phyloP scores from a whole-genome alignment of 306 rosid genomes.

The Macrotyloma uniflorum region DNA sequence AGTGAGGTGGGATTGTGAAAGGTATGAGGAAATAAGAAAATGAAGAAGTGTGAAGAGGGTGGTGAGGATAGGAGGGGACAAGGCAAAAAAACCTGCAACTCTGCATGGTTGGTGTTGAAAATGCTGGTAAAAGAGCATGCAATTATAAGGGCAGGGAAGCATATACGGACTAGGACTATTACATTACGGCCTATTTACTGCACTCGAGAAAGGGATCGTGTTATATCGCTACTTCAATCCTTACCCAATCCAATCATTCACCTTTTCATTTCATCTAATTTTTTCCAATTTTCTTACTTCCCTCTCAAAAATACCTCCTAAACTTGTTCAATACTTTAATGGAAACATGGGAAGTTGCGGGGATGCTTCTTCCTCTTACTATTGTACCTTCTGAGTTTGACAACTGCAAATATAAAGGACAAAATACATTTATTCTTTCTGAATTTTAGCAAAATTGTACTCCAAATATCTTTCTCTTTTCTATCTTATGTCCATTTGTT shows the following conservation, averaged over 20 bases:
- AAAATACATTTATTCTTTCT: not conserved
- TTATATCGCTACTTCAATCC: not conserved
- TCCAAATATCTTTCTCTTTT: not conserved
- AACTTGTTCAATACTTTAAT: not conserved
- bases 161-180: slow-evolving; percentile 19
- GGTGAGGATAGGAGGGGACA: slow-evolving; percentile 40
- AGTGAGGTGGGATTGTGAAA: slow-evolving; percentile 26
- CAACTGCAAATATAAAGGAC: not conserved
- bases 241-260: slow-evolving; percentile 18
- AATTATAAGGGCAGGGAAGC: slow-evolving; percentile 26
- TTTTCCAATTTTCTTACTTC: not conserved
- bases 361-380: slow-evolving; percentile 46
- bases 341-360: slow-evolving; percentile 48
- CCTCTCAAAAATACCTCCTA: not conserved
- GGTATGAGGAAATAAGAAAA: slow-evolving; percentile 26
- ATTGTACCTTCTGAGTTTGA: not conserved
- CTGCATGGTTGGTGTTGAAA: not conserved
- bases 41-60: slow-evolving; percentile 33
- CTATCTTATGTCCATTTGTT: not conserved
- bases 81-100: not conserved
- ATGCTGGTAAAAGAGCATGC: not conserved
- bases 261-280: slow-evolving; percentile 22
- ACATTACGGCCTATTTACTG: slow-evolving; percentile 2
- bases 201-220: not conserved
- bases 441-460: not conserved